These are phyloP conservation scores for Syzygium syzygioides DNA, from an alignment of 441 rosid species.

Conservation along the genomic window DNA sequence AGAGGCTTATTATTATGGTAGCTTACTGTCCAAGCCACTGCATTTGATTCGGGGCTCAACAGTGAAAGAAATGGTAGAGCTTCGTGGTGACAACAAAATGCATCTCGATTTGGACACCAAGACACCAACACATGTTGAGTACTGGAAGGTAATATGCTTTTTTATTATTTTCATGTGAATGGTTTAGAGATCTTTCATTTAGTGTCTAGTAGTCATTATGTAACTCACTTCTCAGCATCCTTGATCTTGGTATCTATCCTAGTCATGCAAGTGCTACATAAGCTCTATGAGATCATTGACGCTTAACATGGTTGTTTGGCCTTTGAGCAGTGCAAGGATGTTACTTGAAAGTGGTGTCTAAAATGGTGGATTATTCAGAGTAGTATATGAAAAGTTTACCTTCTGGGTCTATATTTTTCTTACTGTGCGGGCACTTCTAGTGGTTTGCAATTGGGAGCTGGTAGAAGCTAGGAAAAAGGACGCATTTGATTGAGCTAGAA, in stretches of 20 bases:
- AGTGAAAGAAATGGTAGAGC: constrained; percentile 88
- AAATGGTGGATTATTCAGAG: background rate
- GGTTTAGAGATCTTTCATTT: background rate
- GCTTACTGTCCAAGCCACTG: background rate
- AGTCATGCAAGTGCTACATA: background rate
- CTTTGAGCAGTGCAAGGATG: background rate
- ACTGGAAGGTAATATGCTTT: constrained; percentile 66
- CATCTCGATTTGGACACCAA: constrained; percentile 12
- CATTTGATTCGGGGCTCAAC: constrained; percentile 62
- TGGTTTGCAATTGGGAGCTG: constrained; percentile 88
- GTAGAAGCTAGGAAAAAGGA: constrained; percentile 85
- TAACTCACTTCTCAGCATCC: background rate
- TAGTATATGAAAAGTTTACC: background rate
- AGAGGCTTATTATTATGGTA: background rate
- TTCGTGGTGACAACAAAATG: constrained; percentile 64
- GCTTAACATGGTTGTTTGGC: background rate
- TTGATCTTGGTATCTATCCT: background rate
- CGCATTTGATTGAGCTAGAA: constrained; percentile 79
- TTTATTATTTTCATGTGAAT: background rate
- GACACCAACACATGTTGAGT: constrained; percentile 61
- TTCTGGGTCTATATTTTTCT: background rate
- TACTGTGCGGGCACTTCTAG: constrained; percentile 64
- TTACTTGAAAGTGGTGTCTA: background rate
- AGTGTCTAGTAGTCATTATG: background rate
- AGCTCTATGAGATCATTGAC: background rate